Percentiles rank a stretch among this genome's conserved stretches.
Evolutionary conservation across 768 basidiomycete species (phyloP).

Genomic region (Podaxis sp.): DNA sequence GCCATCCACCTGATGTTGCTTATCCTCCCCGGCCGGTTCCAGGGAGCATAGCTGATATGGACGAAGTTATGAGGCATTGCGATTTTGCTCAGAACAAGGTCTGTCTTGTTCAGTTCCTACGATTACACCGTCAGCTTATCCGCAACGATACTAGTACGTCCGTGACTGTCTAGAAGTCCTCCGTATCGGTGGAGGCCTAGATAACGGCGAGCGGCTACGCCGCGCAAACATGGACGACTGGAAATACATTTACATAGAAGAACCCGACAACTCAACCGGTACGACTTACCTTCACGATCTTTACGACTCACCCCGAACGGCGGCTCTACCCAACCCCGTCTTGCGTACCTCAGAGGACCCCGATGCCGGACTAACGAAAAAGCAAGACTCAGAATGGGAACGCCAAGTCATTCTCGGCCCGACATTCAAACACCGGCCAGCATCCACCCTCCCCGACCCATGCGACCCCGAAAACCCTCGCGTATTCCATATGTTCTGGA

Average conservation of each 20-base stretch:
- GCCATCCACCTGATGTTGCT: constrained; percentile 57
- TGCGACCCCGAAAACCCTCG: constrained; percentile 81
- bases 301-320: constrained; percentile 2
- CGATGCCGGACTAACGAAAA: constrained; percentile 56
- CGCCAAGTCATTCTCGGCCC: constrained; percentile 46
- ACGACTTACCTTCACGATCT: constrained; percentile 16
- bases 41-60: constrained; percentile 85
- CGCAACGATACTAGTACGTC: constrained; percentile 62
- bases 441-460: constrained; percentile 39
- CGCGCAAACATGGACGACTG: constrained; percentile 73
- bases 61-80: constrained; percentile 83
- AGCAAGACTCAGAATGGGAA: constrained; percentile 62
- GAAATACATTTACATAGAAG: constrained; percentile 80
- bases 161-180: constrained; percentile 92
- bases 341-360: constrained; percentile 32
- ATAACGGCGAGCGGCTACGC: constrained; percentile 70
- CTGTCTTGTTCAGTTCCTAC: constrained; percentile 10
- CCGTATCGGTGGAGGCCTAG: constrained; percentile 80
- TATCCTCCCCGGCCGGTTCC: constrained; percentile 84
- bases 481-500: constrained; percentile 96
- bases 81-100: constrained; percentile 78
- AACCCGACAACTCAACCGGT: constrained; percentile 32
- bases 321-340: constrained; percentile 24
- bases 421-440: constrained; percentile 43
- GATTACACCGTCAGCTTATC: constrained; percentile 12